Evolutionary conservation across 139 green algal species (phyloP).

Genomic region (Ulvella scutata): DNA sequence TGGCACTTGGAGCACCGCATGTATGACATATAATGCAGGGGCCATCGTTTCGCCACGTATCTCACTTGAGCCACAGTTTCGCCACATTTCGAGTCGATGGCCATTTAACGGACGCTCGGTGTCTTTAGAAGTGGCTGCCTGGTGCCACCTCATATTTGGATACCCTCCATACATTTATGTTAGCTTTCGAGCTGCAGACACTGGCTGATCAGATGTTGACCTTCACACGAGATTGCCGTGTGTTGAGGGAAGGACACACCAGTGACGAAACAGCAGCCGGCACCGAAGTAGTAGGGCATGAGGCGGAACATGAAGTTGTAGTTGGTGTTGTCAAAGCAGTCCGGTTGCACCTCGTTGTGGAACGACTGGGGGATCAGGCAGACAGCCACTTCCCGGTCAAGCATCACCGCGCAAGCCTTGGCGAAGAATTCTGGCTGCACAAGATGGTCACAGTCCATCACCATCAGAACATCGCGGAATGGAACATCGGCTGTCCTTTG

Average conservation of each 20-base stretch:
- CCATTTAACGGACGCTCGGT: too few species aligned
- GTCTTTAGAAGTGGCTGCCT: too few species aligned
- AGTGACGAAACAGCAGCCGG: neutral
- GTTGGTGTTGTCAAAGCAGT: neutral
- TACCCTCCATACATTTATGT: too few species aligned
- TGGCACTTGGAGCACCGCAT: too few species aligned
- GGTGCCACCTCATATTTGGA: too few species aligned
- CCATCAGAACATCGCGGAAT: neutral
- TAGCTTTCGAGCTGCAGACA: too few species aligned
- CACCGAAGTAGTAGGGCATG: neutral
- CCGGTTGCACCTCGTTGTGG: neutral
- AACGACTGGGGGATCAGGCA: conserved; percentile 4
- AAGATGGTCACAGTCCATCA: neutral
- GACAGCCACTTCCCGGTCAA: neutral
- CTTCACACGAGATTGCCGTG: too few species aligned
- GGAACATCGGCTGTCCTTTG: neutral
- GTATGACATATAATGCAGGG: too few species aligned
- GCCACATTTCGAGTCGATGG: too few species aligned
- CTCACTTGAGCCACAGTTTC: too few species aligned
- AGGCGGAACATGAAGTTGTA: conserved; percentile 5
- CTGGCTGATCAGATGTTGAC: too few species aligned
- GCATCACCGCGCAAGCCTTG: neutral
- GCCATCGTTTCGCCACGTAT: too few species aligned
- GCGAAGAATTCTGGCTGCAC: conserved; percentile 2
- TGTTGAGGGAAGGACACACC: neutral